Evolutionary conservation across 768 basidiomycete species (phyloP).

Genomic region (Psilocybe tampanensis): DNA sequence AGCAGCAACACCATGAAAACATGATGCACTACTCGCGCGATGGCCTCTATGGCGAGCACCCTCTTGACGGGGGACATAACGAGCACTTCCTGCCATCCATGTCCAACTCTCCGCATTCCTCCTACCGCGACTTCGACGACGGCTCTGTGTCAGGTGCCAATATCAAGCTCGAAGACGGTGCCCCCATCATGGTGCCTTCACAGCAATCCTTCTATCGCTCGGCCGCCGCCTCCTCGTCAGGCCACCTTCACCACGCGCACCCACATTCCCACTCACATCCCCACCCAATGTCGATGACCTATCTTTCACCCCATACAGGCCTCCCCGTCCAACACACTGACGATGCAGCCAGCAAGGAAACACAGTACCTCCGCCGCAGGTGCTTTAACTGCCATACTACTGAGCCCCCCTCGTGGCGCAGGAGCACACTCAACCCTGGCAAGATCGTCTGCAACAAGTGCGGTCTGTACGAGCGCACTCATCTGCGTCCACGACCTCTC

Average conservation of each 20-base stretch:
- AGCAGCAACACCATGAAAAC: slow-evolving; percentile 6
- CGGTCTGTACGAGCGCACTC: slow-evolving; percentile 88
- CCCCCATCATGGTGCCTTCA: slow-evolving; percentile 63
- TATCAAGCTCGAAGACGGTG: slow-evolving; percentile 71
- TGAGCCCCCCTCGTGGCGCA: slow-evolving; percentile 87
- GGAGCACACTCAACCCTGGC: slow-evolving; percentile 85
- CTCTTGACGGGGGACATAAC: slow-evolving; percentile 17
- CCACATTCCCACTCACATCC: not conserved
- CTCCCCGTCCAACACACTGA: slow-evolving; percentile 86
- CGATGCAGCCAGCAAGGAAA: slow-evolving; percentile 89
- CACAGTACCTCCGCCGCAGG: slow-evolving; percentile 83
- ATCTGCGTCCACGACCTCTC: slow-evolving; percentile 78
- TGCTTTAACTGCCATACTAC: slow-evolving; percentile 94
- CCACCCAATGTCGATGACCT: slow-evolving; percentile 38
- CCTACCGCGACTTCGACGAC: slow-evolving; percentile 50
- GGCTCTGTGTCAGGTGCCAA: slow-evolving; percentile 21
- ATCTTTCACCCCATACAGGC: slow-evolving; percentile 45
- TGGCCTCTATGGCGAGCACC: slow-evolving; percentile 34
- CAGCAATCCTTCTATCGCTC: slow-evolving; percentile 54
- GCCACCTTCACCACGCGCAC: slow-evolving; percentile 29
- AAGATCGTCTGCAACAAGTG: slow-evolving; percentile 97
- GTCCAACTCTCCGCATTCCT: slow-evolving; percentile 42
- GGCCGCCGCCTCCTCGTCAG: slow-evolving; percentile 21
- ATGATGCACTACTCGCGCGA: slow-evolving; percentile 30
- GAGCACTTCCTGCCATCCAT: slow-evolving; percentile 42